Evolutionary conservation across 2,329 filamentous ascomycete species (phyloP).

Genomic region (Rutstroemia sp.): DNA sequence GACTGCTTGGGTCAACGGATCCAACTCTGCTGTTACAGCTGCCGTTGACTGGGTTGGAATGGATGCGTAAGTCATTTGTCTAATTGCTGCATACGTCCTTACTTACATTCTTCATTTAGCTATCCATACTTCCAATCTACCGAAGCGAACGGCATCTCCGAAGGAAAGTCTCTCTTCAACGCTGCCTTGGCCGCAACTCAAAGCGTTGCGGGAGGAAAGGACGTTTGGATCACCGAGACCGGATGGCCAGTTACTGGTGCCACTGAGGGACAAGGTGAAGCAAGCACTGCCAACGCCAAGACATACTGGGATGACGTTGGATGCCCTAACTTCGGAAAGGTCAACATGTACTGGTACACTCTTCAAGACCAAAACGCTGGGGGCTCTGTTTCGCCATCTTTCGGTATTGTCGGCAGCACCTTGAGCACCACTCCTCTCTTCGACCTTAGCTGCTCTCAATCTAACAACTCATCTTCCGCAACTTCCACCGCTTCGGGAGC

Average conservation of each 20-base stretch:
- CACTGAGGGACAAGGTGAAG: slow-evolving; percentile 51
- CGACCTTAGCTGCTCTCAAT: slow-evolving; percentile 51
- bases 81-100: too few relatives aligned
- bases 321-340: slow-evolving; percentile 59
- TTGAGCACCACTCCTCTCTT: slow-evolving; percentile 50
- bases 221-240: slow-evolving; percentile 82
- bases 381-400: slow-evolving; percentile 56
- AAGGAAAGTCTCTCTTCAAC: slow-evolving; percentile 60
- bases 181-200: slow-evolving; percentile 55
- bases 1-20: slow-evolving; percentile 67
- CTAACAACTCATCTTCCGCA: slow-evolving; percentile 12
- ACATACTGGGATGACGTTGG: slow-evolving; percentile 75
- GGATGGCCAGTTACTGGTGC: slow-evolving; percentile 75
- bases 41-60: slow-evolving; percentile 73
- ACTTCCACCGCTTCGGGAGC: slow-evolving; percentile 5
- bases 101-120: neutral
- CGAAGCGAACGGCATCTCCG: slow-evolving; percentile 55
- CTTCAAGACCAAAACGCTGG: slow-evolving; percentile 57
- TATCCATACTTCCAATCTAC: slow-evolving; percentile 79
- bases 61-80: slow-evolving; percentile 45
- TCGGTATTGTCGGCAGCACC: slow-evolving; percentile 56
- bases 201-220: slow-evolving; percentile 54
- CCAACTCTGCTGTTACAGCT: slow-evolving; percentile 63
- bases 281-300: slow-evolving; percentile 62
- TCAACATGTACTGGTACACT: slow-evolving; percentile 71